phyloP scores from a whole-genome alignment of 2,329 filamentous ascomycete species.

The Colletotrichum sp. region DNA sequence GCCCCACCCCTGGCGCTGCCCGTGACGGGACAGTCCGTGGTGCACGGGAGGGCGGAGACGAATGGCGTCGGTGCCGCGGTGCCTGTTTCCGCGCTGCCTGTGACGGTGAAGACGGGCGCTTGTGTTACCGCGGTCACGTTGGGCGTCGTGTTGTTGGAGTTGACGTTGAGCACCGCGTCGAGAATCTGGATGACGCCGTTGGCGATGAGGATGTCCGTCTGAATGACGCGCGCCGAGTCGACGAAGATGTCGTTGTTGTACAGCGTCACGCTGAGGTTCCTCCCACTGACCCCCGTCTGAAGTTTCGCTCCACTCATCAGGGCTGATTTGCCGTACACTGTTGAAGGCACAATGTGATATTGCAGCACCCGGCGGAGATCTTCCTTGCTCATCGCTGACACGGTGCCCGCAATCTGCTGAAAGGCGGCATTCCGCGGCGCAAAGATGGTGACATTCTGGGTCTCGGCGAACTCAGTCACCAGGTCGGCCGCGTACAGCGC shows the following conservation, averaged over 20 bases:
- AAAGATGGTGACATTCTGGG: conserved; percentile 16
- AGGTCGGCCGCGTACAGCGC: conserved; percentile 19
- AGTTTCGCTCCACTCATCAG: background rate
- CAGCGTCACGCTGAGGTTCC: conserved; percentile 5
- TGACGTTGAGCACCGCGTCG: conserved; percentile 53
- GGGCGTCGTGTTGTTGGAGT: conserved; percentile 27
- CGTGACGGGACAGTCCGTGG: conserved; percentile 38
- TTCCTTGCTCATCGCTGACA: background rate
- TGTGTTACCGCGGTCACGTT: conserved; percentile 37
- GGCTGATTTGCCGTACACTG: background rate
- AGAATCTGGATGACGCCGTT: conserved; percentile 66
- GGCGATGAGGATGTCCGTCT: conserved; percentile 58
- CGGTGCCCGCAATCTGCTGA: conserved; percentile 6
- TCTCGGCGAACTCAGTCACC: conserved; percentile 17
- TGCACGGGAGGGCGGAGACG: conserved; percentile 45
- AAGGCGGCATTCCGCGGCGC: conserved; percentile 18
- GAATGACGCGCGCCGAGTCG: conserved; percentile 56
- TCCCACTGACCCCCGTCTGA: background rate
- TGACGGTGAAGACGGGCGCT: conserved; percentile 31
- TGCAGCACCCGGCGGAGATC: conserved; percentile 15
- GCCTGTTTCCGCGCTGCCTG: conserved; percentile 13
- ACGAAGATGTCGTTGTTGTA: conserved; percentile 49
- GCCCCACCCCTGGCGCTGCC: conserved; percentile 8
- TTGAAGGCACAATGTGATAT: conserved; percentile 17
- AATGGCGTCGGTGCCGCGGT: conserved; percentile 43